Evolutionary conservation across 305 asterid genomes (phyloP).

Genomic region (Petunia hybrid): DNA sequence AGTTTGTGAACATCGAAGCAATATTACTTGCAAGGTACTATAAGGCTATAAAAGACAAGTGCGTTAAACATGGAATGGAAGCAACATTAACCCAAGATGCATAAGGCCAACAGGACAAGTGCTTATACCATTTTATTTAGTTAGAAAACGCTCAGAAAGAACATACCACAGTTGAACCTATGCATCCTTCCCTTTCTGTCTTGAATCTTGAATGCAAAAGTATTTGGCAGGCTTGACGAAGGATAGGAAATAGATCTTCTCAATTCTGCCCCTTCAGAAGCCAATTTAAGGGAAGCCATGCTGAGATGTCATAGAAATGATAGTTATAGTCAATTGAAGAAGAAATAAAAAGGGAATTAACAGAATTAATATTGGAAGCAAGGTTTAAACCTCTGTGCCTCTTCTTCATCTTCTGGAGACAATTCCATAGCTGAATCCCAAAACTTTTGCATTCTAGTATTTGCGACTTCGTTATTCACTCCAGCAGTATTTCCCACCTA

Average conservation of each 20-base stretch:
- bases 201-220: constrained; percentile 89
- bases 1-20: not conserved
- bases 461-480: constrained; percentile 70
- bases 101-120: not conserved
- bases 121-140: not conserved
- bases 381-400: constrained; percentile 60
- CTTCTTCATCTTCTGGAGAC: constrained; percentile 78
- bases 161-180: constrained; percentile 80
- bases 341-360: not conserved
- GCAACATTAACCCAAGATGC: not conserved
- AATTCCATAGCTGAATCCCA: constrained; percentile 97
- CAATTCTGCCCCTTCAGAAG: constrained; percentile 80
- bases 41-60: not conserved
- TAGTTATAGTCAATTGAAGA: constrained; percentile 29
- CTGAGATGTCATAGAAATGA: constrained; percentile 51
- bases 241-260: constrained; percentile 63
- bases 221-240: constrained; percentile 54
- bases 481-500: constrained; percentile 91
- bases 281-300: constrained; percentile 73
- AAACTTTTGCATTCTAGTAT: constrained; percentile 86
- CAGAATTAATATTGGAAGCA: not conserved
- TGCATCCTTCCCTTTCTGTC: constrained; percentile 91
- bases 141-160: not conserved
- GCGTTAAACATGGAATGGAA: not conserved
- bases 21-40: not conserved